Evolutionary conservation across 768 basidiomycete species (phyloP).

Genomic region (Termitomyces sp.): DNA sequence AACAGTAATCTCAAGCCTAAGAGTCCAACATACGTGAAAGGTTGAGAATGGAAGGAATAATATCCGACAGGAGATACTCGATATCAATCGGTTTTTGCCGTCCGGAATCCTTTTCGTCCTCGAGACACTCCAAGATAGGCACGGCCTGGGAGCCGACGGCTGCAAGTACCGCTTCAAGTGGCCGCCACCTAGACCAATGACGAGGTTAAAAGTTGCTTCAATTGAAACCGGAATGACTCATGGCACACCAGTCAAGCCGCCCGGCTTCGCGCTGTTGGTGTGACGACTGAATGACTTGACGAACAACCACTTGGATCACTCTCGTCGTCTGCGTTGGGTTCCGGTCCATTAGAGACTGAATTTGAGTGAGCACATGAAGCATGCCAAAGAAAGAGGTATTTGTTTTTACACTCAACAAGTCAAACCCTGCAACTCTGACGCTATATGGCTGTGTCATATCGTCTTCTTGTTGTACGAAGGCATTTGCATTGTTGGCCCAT

Average conservation of each 20-base stretch:
- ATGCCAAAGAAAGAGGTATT: conserved; percentile 5
- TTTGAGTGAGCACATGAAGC: not conserved
- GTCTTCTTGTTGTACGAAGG: conserved; percentile 92
- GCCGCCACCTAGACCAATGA: conserved; percentile 70
- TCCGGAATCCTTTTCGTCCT: conserved; percentile 68
- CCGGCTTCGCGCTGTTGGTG: conserved; percentile 50
- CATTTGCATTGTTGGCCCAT: conserved; percentile 86
- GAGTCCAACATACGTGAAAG: conserved; percentile 54
- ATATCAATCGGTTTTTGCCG: conserved; percentile 70
- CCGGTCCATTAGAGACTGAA: conserved; percentile 54
- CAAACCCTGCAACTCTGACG: conserved; percentile 79
- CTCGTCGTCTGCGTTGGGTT: conserved; percentile 43
- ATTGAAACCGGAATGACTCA: not conserved
- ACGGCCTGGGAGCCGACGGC: conserved; percentile 79
- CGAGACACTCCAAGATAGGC: conserved; percentile 67
- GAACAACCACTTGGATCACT: conserved; percentile 50
- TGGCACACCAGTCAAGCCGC: conserved; percentile 56
- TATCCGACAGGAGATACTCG: conserved; percentile 64
- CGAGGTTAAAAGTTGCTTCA: not conserved
- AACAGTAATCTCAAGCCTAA: not conserved
- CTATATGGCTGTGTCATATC: conserved; percentile 84
- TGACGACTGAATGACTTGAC: conserved; percentile 53
- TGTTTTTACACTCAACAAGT: conserved; percentile 63
- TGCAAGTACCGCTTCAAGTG: conserved; percentile 81
- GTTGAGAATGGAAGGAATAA: conserved; percentile 73